Evolutionary conservation across 768 basidiomycete genomes (phyloP).

Genomic region (Rubroboletus pulcherrimus): DNA sequence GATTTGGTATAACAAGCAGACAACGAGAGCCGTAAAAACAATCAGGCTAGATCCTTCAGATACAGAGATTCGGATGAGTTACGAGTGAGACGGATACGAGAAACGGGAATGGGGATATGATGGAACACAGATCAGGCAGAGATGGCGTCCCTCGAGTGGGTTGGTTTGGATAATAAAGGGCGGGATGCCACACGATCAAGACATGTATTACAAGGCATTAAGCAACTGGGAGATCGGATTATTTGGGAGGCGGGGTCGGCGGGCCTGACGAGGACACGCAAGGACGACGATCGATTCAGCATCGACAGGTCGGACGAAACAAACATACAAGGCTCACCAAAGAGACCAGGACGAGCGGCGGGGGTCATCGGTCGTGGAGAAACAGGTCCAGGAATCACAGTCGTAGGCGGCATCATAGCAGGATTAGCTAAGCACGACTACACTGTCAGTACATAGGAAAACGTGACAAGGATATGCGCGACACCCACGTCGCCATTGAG

Average conservation of each 20-base stretch:
- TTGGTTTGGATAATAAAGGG: slow-evolving; percentile 1
- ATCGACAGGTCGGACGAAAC: not conserved
- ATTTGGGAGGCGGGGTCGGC: slow-evolving; percentile 45
- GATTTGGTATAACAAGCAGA: not conserved
- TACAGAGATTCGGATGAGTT: not conserved
- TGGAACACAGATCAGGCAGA: not conserved
- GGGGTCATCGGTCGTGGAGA: slow-evolving; percentile 40
- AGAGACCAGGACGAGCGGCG: slow-evolving; percentile 57
- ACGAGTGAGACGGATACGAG: not conserved
- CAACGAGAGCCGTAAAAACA: not conserved
- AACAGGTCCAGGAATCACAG: slow-evolving; percentile 33
- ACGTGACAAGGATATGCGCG: not conserved
- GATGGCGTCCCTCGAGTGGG: no score
- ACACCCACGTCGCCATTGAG: slow-evolving; percentile 73
- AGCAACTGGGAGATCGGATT: not conserved
- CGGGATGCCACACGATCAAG: not conserved
- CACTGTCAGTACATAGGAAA: not conserved
- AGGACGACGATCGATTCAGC: not conserved
- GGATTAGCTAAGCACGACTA: slow-evolving; percentile 54
- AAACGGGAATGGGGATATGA: not conserved
- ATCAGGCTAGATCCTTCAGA: not conserved
- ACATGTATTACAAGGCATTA: not conserved
- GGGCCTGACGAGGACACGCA: slow-evolving; percentile 32
- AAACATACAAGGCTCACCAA: slow-evolving; percentile 42
- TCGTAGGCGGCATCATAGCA: slow-evolving; percentile 51